Evolutionary conservation across 768 basidiomycete genomes (phyloP), one percentile per base, ranked within the genome.

Genomic region (Agaricus sinodeliciosus): DNA sequence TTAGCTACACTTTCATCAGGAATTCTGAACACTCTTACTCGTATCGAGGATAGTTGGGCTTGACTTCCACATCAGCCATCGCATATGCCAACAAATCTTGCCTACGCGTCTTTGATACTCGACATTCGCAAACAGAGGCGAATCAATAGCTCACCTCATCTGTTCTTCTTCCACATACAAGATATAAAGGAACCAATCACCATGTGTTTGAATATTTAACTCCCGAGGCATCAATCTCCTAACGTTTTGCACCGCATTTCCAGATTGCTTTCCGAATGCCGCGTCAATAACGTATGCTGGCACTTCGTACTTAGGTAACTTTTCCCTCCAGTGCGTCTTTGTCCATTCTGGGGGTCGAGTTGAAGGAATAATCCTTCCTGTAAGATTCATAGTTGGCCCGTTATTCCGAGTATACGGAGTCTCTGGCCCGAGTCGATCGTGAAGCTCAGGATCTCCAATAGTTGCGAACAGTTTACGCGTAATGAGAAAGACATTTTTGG

Each of bases 101-200:
- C 39, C 74, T 74, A 50, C 43, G 18, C 18, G 8, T 11, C 18
- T 34, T 47, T 25, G 28, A 18, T 60, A 56, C n/a, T 35, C 45
- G 46, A 61, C 2, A 41, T 41, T 49, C 41, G 36, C 16, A 9
- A 49, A n/a, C 28, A 7, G 43, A 4, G 15, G 37, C 54, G 27
- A 16, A 41, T 9, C 44, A 37, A 48, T 28, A 8, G 63, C 68
- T 36, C 49, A 74, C 78, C 67, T 69, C 62, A 72, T 69, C 48
- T 74, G 74, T 53, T 73, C 67, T 52, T 80, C 79, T 56, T 82
- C 80, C 15, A 78, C 63, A 63, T 72, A 73, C 7, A 82, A 58
- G 53, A 81, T 46, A 11, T 64, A 61, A 57, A 74, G 72, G 60
- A 78, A 80, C 62, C 72, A 71, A 2, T 60, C 50, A 1, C 67